These are phyloP conservation scores for Penicillium sp. DNA, from an alignment of 2,329 filamentous ascomycete species.

Conservation along the genomic window DNA sequence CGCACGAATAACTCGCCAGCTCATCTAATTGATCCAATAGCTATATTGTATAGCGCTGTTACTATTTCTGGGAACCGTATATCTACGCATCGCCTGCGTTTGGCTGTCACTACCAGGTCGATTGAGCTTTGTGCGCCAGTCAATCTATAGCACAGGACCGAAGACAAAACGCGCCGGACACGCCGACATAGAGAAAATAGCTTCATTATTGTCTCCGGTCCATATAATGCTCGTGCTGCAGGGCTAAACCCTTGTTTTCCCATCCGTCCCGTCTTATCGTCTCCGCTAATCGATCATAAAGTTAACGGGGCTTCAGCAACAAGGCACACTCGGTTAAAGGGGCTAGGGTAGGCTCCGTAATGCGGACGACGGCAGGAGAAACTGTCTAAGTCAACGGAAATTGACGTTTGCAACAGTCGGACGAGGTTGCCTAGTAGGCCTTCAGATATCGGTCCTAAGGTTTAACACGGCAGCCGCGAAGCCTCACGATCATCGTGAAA, in stretches of 20 bases:
- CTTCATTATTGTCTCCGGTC: not conserved
- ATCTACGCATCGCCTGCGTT: slow-evolving; percentile 10
- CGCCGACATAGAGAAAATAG: not conserved
- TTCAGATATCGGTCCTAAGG: slow-evolving; percentile 13
- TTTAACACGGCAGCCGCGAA: slow-evolving; percentile 4
- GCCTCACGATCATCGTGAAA: slow-evolving; percentile 5
- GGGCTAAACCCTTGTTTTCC: not conserved
- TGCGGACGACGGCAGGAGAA: slow-evolving; percentile 4
- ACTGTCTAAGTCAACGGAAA: not conserved
- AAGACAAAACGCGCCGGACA: slow-evolving; percentile 1
- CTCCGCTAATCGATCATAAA: slow-evolving; percentile 16
- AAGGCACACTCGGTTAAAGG: slow-evolving; percentile 3
- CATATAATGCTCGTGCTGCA: not conserved
- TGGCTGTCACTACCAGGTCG: not conserved
- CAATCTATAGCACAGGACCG: slow-evolving; percentile 3
- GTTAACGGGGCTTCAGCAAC: slow-evolving; percentile 12
- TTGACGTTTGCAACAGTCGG: slow-evolving; percentile 5
- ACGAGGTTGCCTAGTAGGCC: slow-evolving; percentile 2
- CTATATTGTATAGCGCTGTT: slow-evolving; percentile 9
- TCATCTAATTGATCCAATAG: slow-evolving; percentile 14
- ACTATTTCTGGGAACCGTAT: slow-evolving; percentile 14
- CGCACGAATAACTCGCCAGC: slow-evolving; percentile 8
- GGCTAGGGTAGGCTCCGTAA: not conserved
- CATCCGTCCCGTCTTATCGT: slow-evolving; percentile 12
- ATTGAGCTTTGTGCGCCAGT: slow-evolving; percentile 17